Evolutionary conservation across 1,284 basidiomycete species (phyloP), one percentile per base, ranked within the genome.

Genomic region (Somion occarium): DNA sequence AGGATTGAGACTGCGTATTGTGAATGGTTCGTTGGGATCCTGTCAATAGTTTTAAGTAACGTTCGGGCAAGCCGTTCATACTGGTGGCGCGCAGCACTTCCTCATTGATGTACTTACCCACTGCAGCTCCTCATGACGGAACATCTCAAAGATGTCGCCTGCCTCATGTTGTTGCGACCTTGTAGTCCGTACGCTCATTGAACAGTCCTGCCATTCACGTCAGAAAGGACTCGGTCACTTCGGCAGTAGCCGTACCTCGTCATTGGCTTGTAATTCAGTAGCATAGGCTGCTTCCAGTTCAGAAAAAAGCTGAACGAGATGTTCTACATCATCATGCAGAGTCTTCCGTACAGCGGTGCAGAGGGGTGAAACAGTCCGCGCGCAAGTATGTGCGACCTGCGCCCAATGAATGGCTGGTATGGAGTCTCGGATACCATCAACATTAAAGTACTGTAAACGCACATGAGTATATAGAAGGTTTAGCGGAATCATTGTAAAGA

Each of bases 1-100:
- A 5, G 71, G 64, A 52, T 72, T 64, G 11, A 64, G 57, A 51
- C 55, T 59, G 13, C 26, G 49, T 39, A 63, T 63, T 22, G 58
- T 51, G 19, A 61, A 38, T 9, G 53, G 50, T 11, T 41, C 49
- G 38, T 57, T 53, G 11, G 45, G 18, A 23, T 49, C 43, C 56
- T 56, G 54, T 24, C 9, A 18, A 41, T 7, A 22, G 15, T 37
- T 9, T 37, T n/a, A 37, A n/a, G n/a, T n/a, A n/a, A n/a, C n/a
- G n/a, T n/a, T n/a, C n/a, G n/a, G n/a, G n/a, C n/a, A n/a, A n/a
- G n/a, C n/a, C n/a, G n/a, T n/a, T n/a, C n/a, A n/a, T n/a, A n/a
- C n/a, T n/a, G n/a, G n/a, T n/a, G n/a, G n/a, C n/a, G n/a, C n/a
- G n/a, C n/a, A n/a, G n/a, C n/a, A n/a, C n/a, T n/a, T n/a, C n/a